Evolutionary conservation across 805 yeast genomes (phyloP).

Genomic region (Saccharomycopsis fodiens): DNA sequence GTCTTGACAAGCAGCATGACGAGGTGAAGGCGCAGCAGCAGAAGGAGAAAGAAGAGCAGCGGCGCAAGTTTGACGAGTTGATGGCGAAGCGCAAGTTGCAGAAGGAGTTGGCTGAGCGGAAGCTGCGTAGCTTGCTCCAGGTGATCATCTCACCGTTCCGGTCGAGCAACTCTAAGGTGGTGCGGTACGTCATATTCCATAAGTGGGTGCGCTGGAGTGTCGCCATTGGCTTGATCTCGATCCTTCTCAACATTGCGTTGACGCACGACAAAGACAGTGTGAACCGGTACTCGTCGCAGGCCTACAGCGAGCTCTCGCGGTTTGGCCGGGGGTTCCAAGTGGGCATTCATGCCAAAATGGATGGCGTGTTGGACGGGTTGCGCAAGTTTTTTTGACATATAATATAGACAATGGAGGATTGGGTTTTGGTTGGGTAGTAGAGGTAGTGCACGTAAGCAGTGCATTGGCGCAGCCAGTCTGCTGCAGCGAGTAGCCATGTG

Average conservation of each 20-base stretch:
- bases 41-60: conserved; percentile 11
- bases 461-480: too few relatives aligned
- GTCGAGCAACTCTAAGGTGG: background rate
- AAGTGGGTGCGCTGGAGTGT: conserved; percentile 11
- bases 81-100: conserved; percentile 4
- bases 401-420: too few relatives aligned
- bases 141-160: conserved; percentile 3
- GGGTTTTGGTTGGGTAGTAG: too few relatives aligned
- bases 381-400: too few relatives aligned
- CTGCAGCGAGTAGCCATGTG: too few relatives aligned
- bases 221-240: conserved; percentile 11
- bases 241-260: conserved; percentile 11
- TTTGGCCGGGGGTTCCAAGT: conserved; percentile 4
- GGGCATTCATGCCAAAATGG: background rate
- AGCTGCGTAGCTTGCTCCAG: background rate
- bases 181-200: background rate
- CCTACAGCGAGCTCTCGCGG: background rate
- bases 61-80: conserved; percentile 7
- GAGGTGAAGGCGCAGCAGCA: conserved; percentile 4
- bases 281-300: background rate
- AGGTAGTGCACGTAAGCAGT: too few relatives aligned
- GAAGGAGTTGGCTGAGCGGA: background rate
- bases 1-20: conserved; percentile 1
- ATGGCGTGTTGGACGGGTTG: background rate
- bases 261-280: background rate